Percentiles rank a stretch among this genome's conserved stretches.
phyloP scores from a whole-genome alignment of 176 grass and related monocot species.

The Poa annua region DNA sequence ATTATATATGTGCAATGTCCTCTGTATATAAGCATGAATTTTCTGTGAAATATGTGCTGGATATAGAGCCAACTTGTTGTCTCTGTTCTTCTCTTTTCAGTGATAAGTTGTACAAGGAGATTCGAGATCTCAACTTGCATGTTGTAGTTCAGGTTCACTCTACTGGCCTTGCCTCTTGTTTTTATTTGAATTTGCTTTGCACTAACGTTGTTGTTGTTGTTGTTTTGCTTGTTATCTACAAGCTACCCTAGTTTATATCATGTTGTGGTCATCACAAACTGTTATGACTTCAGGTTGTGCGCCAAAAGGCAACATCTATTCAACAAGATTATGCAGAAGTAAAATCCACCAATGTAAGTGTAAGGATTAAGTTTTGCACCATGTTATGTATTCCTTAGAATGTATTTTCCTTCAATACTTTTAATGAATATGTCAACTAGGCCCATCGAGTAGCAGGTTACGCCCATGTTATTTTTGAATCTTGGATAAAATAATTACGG shows the following conservation, averaged over 20 bases:
- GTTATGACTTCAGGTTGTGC: constrained; percentile 73
- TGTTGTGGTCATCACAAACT: constrained; percentile 26
- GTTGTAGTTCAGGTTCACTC: constrained; percentile 85
- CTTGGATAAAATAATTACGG: background rate
- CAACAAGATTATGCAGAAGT: constrained; percentile 89
- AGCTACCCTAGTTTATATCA: constrained; percentile 6
- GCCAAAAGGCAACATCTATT: constrained; percentile 92
- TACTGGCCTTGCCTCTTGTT: background rate
- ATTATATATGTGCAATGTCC: too few relatives aligned
- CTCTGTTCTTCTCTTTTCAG: constrained; percentile 47
- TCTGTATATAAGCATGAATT: background rate
- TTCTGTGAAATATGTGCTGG: background rate
- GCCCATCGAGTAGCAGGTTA: constrained; percentile 6
- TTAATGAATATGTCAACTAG: constrained; percentile 6
- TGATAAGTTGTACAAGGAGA: constrained; percentile 97
- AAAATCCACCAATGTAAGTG: constrained; percentile 72
- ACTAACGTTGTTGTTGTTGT: too few relatives aligned
- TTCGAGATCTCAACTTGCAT: constrained; percentile 90
- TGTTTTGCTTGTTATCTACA: constrained; percentile 14
- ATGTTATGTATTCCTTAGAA: background rate
- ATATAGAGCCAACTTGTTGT: background rate
- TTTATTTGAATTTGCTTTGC: too few relatives aligned
- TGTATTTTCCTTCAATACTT: background rate
- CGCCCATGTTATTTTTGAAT: background rate
- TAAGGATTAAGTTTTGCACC: background rate